phyloP scores from a whole-genome alignment of 2,329 filamentous ascomycete species.

The Colletotrichum cordylinicola region DNA sequence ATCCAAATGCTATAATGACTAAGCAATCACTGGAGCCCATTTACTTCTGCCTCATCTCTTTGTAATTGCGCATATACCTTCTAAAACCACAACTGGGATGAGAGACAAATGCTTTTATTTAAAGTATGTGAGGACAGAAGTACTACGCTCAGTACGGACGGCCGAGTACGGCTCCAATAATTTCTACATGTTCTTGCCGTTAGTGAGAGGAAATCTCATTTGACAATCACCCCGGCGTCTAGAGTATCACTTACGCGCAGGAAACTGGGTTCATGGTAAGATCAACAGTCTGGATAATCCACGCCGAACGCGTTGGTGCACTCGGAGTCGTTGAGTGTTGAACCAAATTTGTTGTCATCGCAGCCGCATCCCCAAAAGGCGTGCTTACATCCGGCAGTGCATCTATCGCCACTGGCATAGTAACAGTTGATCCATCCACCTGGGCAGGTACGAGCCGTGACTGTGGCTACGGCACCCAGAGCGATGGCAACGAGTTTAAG shows the following conservation, averaged over 20 bases:
- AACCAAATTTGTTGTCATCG: neutral
- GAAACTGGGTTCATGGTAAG: neutral
- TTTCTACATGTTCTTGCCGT: neutral
- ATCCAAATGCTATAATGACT: no score
- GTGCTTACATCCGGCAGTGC: neutral
- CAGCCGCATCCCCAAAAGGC: neutral
- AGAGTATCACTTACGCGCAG: neutral
- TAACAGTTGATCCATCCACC: neutral
- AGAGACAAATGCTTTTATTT: neutral
- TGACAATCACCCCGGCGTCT: neutral
- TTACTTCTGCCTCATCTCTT: neutral
- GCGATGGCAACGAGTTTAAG: neutral
- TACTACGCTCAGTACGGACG: neutral
- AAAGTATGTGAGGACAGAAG: neutral
- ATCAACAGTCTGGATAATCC: neutral
- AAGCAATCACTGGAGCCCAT: neutral
- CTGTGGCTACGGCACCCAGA: neutral
- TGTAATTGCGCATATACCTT: fast-evolving
- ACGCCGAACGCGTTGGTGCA: neutral
- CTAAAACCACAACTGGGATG: neutral
- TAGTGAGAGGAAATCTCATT: neutral
- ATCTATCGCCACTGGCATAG: neutral
- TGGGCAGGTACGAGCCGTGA: neutral
- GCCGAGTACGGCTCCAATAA: neutral
- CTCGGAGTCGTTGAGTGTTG: neutral